Percentiles rank a stretch among this genome's conserved stretches.
phyloP scores from a whole-genome alignment of 2,329 filamentous ascomycete genomes.

The Chrysoporthe deuterocubensis region DNA sequence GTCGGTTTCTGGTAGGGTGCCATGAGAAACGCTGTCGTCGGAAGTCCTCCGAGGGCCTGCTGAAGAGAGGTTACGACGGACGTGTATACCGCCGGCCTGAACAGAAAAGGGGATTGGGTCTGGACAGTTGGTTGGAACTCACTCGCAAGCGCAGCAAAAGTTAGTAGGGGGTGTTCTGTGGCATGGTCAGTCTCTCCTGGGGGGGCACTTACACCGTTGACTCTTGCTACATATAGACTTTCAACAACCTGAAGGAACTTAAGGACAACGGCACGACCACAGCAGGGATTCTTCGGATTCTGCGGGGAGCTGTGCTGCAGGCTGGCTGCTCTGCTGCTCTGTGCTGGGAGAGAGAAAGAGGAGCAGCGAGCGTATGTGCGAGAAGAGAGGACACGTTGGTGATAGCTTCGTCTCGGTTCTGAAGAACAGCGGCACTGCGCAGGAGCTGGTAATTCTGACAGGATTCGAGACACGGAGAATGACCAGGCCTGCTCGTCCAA shows the following conservation, averaged over 20 bases:
- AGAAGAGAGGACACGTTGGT: too few species aligned
- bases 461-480: too few species aligned
- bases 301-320: too few species aligned
- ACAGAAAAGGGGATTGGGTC: not conserved
- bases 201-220: conserved; percentile 12
- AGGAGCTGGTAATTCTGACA: not conserved
- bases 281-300: not conserved
- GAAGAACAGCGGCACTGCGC: not conserved
- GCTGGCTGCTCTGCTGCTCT: too few species aligned
- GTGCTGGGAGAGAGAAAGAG: too few species aligned
- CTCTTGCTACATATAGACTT: not conserved
- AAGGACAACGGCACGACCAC: conserved; percentile 1
- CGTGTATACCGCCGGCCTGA: conserved; percentile 21
- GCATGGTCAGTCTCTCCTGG: not conserved
- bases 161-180: conserved; percentile 5
- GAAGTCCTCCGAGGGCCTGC: not conserved
- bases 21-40: conserved; percentile 5
- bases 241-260: not conserved
- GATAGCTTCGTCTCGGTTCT: too few species aligned
- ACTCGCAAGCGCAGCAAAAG: not conserved
- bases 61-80: conserved; percentile 11
- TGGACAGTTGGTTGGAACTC: not conserved
- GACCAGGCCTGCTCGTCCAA: too few species aligned
- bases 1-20: conserved; percentile 26
- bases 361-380: too few species aligned